Conservation (phyloP, 768 basidiomycete species). For the Coprinellus micaceus region DNA sequence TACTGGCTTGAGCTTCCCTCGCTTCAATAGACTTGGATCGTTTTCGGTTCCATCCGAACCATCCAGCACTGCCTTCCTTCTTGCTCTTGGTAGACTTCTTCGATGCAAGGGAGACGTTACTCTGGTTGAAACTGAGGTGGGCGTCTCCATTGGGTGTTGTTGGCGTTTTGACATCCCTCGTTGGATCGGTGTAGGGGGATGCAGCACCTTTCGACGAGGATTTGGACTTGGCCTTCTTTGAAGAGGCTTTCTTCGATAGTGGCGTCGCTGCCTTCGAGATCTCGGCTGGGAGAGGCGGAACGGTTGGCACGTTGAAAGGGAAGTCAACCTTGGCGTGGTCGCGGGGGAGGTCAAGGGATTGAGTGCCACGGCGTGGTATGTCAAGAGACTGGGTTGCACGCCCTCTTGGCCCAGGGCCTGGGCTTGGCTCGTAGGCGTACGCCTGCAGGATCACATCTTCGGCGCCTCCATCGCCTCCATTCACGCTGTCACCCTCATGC, state of each 20-base stretch:
- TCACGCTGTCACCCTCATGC: not conserved
- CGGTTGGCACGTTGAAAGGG: not conserved
- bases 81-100: not conserved
- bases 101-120: not conserved
- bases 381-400: not conserved
- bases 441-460: not conserved
- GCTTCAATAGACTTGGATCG: not conserved
- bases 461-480: not conserved
- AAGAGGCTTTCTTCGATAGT: too few relatives aligned
- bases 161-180: too few relatives aligned
- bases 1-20: not conserved
- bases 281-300: too few relatives aligned
- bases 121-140: not conserved
- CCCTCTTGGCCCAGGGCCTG: not conserved
- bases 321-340: not conserved
- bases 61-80: not conserved
- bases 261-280: too few relatives aligned
- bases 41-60: not conserved
- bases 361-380: not conserved
- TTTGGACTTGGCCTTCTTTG: not conserved
- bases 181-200: too few relatives aligned
- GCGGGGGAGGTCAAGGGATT: not conserved
- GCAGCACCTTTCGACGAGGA: not conserved
- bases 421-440: not conserved
- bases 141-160: not conserved